Evolutionary conservation across 495 filamentous ascomycete genomes (phyloP), one percentile per base, ranked within the genome.

Genomic region (Hypoxylon fuscum): DNA sequence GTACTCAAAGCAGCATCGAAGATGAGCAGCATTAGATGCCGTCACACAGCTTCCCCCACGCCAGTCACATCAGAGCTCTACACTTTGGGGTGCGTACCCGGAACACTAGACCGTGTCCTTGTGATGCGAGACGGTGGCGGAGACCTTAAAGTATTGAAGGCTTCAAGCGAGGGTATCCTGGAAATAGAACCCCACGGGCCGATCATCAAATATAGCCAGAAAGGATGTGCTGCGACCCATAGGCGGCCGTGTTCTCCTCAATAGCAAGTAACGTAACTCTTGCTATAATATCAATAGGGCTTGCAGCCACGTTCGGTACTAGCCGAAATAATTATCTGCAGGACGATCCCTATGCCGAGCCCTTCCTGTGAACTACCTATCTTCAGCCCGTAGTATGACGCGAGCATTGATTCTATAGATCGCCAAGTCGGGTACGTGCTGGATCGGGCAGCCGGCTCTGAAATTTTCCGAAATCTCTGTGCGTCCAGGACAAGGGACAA

Each of bases 341-440:
- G 38, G 40, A 25, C 7, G 25, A 5, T 22, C 25, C 43, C 34
- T 11, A 9, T 10, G 23, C 49, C 32, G 41, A 29, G 14, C 12
- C 42, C 12, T 1, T 15, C 10, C 17, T 11, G 44, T 44, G 40
- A 49, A 35, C 41, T 32, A 6, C 25, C 41, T 32, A 6, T 25
- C 14, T 1, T 14, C 10, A 47, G 12, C 32, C 41, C 27, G 37
- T 25, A 25, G 10, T 25, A 50, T 29, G 18, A 17, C 7, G 21
- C 31, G 34, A 11, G n/a, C 27, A 40, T 18, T 5, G 34, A 20
- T 27, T 37, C 20, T 1, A 51, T 48, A 22, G n/a, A 55, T 15
- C 40, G 63, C 57, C 57, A 61, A 57, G 63, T 32, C 57, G 57
- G 57, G 34, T 54, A 49, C 51, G 23, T 61, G 46, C 62, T 60